A percentile compares a stretch with the other conserved stretches of the same genome.
Conservation (phyloP, 768 basidiomycete genomes). For the Gymnopilus dilepis region DNA sequence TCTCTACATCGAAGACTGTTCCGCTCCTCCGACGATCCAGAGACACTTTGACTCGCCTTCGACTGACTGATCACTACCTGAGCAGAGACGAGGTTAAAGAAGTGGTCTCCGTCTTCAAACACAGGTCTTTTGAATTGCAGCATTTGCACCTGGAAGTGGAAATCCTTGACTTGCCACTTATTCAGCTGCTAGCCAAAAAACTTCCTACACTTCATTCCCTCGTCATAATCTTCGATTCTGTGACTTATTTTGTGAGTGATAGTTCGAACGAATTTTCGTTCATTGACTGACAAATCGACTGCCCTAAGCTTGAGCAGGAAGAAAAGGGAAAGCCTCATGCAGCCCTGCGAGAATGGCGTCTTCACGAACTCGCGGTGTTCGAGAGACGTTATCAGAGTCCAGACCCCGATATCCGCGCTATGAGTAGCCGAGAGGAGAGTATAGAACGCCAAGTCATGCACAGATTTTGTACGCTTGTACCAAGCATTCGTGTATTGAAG, state of each 20-base stretch:
- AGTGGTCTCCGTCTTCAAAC: conserved; percentile 28
- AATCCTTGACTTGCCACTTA: conserved; percentile 19
- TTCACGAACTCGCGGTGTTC: conserved; percentile 13
- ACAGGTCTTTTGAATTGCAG: conserved; percentile 26
- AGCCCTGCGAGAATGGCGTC: conserved; percentile 14
- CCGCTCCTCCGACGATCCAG: conserved; percentile 29
- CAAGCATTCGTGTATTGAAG: conserved; percentile 9
- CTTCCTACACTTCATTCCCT: conserved; percentile 30
- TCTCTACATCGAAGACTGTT: conserved; percentile 23
- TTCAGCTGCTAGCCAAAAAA: conserved; percentile 26
- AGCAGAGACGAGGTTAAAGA: conserved; percentile 27
- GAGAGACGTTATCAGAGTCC: conserved; percentile 6
- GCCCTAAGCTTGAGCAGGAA: too few species aligned
- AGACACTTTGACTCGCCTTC: conserved; percentile 31
- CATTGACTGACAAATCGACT: too few species aligned
- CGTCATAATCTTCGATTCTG: conserved; percentile 22
- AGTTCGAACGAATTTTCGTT: too few species aligned
- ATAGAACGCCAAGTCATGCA: conserved; percentile 4
- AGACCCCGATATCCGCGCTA: neutral
- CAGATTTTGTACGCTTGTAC: neutral
- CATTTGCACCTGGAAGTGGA: conserved; percentile 31
- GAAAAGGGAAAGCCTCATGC: too few species aligned
- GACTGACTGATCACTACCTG: conserved; percentile 30
- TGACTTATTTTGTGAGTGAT: neutral
- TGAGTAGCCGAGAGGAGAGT: neutral